These are phyloP conservation scores for Hirschfeldia incana DNA, from an alignment of 345 rosid species.

Conservation along the genomic window DNA sequence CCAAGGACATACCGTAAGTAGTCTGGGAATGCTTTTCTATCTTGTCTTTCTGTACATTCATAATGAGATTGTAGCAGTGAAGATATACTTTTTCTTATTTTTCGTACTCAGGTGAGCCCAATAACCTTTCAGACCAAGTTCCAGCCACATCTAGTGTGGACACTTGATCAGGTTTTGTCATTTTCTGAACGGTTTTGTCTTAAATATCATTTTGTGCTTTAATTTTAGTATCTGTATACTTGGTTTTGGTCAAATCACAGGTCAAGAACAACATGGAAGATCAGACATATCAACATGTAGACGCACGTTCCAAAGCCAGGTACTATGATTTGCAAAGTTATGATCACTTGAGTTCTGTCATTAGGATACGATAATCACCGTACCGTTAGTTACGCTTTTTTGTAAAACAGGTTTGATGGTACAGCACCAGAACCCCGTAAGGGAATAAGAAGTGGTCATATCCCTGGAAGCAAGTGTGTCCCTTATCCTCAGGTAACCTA, in stretches of 20 bases:
- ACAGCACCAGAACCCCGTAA: constrained; percentile 89
- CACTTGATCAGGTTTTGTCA: constrained; percentile 76
- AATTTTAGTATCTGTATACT: neutral
- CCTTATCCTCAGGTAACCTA: constrained; percentile 76
- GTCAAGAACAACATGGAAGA: constrained; percentile 56
- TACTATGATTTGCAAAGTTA: constrained; percentile 27
- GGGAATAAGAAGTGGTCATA: constrained; percentile 92
- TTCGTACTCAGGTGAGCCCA: constrained; percentile 66
- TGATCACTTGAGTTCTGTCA: neutral
- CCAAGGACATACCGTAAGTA: constrained; percentile 77
- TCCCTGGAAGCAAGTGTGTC: constrained; percentile 94
- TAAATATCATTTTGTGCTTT: neutral
- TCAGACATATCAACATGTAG: constrained; percentile 53
- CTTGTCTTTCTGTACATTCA: neutral
- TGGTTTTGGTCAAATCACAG: constrained; percentile 43
- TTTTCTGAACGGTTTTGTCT: constrained; percentile 6
- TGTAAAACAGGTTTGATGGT: constrained; percentile 77
- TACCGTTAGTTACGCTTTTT: neutral
- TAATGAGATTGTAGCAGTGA: neutral
- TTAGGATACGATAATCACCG: neutral
- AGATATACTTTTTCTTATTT: neutral
- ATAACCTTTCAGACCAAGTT: constrained; percentile 77
- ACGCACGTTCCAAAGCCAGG: constrained; percentile 94
- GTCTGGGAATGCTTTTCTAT: constrained; percentile 1
- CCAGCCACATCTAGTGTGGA: constrained; percentile 89